A percentile compares a stretch with the other conserved stretches of the same genome.
These are phyloP conservation scores for Suillus variegatus DNA, from an alignment of 768 basidiomycete genomes.

Conservation along the genomic window DNA sequence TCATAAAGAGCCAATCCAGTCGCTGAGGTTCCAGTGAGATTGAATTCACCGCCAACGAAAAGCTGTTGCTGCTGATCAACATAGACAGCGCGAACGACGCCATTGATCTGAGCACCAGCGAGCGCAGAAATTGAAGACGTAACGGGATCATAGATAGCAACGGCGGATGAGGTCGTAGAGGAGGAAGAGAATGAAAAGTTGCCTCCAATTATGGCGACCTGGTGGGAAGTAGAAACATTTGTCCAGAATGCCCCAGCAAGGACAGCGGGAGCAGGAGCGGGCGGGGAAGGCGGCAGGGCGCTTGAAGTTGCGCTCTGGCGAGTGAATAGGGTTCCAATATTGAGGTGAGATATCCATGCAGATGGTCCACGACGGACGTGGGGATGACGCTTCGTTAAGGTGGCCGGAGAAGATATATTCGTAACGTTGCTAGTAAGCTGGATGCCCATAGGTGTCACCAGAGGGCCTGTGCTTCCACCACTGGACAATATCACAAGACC, in stretches of 20 bases:
- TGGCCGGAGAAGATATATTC: conserved; percentile 30
- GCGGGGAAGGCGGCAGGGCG: conserved; percentile 55
- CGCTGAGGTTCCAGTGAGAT: conserved; percentile 51
- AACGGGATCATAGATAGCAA: conserved; percentile 72
- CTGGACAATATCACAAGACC: conserved; percentile 82
- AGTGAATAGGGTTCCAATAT: conserved; percentile 41
- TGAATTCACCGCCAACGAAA: conserved; percentile 87
- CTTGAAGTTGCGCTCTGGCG: conserved; percentile 54
- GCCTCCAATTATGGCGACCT: conserved; percentile 83
- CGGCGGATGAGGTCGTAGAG: conserved; percentile 45
- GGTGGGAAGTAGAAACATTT: conserved; percentile 64
- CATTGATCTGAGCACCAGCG: conserved; percentile 62
- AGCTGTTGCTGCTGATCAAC: conserved; percentile 64
- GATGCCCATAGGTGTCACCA: conserved; percentile 61
- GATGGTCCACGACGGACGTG: conserved; percentile 36
- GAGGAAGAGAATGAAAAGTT: conserved; percentile 72
- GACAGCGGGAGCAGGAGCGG: conserved; percentile 75
- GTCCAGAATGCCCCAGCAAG: conserved; percentile 90
- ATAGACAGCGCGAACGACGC: conserved; percentile 74
- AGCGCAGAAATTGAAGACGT: conserved; percentile 54
- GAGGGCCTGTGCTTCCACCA: conserved; percentile 57
- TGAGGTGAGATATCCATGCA: conserved; percentile 52
- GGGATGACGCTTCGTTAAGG: conserved; percentile 40
- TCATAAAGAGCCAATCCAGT: conserved; percentile 84
- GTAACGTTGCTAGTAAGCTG: conserved; percentile 48